Evolutionary conservation across 768 basidiomycete genomes (phyloP), one percentile per base, ranked within the genome.

Genomic region (Tulasnella sp.): DNA sequence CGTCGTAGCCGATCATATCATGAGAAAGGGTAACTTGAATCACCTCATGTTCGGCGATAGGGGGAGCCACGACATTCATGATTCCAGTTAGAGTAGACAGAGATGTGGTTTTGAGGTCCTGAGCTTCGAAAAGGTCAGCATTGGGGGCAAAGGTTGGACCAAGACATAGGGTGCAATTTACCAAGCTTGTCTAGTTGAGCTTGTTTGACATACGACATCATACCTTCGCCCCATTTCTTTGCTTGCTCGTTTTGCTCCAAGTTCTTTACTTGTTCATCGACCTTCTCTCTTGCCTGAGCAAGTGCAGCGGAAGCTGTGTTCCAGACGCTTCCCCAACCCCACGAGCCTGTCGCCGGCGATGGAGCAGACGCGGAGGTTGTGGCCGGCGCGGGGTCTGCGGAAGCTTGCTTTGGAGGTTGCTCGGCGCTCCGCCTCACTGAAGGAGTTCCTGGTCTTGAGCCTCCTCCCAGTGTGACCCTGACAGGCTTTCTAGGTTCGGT

Each of bases 41-140:
- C 21, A 98, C 95, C 85, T 99, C 98, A 84, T 99, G 97, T 85
- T 97, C 97, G 36, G 97, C 94, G 83, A 99, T 99, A 18, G 98
- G 98, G 58, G 98, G 98, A 0, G 98, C 98, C 80, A 99, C 97
- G 39, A 93, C 97, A 84, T 98, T 97, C 75, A 99, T 87, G 78
- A 99, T 92, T 79, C 97, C 96, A 2, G 91, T 94, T 38, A 99
- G 87, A 3, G 97, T 96, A 14, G 94, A 95, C 48, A 97, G 86
- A 39, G 96, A 95, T 38, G 94, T 93, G 75, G 92, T 90, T 84
- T 92, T 94, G 83, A 99, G 92, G 84, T 98, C 97, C 84, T 96
- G 90, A 75, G 94, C 96, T 98, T 83, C 44, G 81, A 76, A 73
- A 40, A n/a, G 21, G 6, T 38, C 48, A 38, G 4, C 2, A 24